phyloP scores from a whole-genome alignment of 73 alveolate species.

The Tetrahymena thermophila region DNA sequence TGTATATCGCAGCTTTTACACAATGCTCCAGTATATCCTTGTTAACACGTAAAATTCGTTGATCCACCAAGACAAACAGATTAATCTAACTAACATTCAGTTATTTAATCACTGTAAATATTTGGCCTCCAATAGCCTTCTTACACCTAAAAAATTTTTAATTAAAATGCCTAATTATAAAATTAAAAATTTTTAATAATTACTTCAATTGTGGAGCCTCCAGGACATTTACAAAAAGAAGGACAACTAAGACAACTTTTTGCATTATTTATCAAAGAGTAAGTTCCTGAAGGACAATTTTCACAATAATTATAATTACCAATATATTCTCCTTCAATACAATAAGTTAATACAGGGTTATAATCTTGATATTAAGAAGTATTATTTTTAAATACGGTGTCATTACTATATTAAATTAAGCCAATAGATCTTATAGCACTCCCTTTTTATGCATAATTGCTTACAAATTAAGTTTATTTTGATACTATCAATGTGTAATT shows the following conservation, averaged over 20 bases:
- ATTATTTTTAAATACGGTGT: not conserved
- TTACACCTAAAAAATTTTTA: not conserved
- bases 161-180: not conserved
- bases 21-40: not conserved
- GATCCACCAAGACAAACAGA: not conserved
- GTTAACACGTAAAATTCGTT: not conserved
- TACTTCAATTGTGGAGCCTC: not conserved
- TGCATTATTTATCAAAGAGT: not conserved
- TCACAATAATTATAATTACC: not conserved
- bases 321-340: not conserved
- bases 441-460: not conserved
- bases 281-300: not conserved
- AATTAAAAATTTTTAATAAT: not conserved
- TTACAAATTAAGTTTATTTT: not conserved
- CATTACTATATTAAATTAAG: not conserved
- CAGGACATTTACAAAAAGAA: not conserved
- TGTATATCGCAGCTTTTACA: not conserved
- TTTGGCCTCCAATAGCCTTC: not conserved
- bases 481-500: not conserved
- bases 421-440: not conserved
- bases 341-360: not conserved
- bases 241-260: not conserved
- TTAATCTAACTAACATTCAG: not conserved
- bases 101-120: not conserved
- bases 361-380: not conserved